These are phyloP conservation scores for Neocatenulostroma microsporum DNA, from an alignment of 2,329 filamentous ascomycete genomes.

Conservation along the genomic window DNA sequence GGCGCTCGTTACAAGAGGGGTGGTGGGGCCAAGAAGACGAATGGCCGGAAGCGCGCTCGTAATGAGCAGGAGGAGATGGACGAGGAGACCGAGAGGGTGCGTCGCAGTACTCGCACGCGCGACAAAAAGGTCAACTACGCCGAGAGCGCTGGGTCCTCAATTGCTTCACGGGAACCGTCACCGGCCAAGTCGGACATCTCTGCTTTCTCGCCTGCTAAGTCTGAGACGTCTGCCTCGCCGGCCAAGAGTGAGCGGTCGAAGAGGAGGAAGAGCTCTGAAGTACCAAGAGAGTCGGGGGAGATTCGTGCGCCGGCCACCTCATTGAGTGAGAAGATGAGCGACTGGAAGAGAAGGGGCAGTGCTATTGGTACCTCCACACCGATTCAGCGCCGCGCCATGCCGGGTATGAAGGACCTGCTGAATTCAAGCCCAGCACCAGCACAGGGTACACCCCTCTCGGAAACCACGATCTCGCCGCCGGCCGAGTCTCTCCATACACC, in stretches of 20 bases:
- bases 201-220: conserved; percentile 10
- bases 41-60: not conserved
- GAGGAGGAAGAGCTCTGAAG: not conserved
- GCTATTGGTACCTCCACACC: not conserved
- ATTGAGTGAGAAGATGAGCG: conserved; percentile 4
- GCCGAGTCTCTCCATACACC: not conserved
- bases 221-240: conserved; percentile 8
- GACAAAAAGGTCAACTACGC: conserved; percentile 13
- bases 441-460: not conserved
- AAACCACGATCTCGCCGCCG: not conserved
- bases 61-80: not conserved
- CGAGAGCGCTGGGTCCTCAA: conserved; percentile 8
- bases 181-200: conserved; percentile 12
- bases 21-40: not conserved
- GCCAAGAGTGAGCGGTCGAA: not conserved
- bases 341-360: conserved; percentile 1
- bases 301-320: not conserved
- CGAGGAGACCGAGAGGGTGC: conserved; percentile 5
- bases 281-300: not conserved
- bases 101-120: conserved; percentile 13
- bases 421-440: conserved; percentile 1
- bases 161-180: conserved; percentile 7
- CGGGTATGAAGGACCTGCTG: conserved; percentile 4
- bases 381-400: not conserved
- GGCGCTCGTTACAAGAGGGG: not conserved